Evolutionary conservation across 106 monocot genomes (phyloP), one percentile per base, ranked within the genome.

Genomic region (Cymbidium sinense): DNA sequence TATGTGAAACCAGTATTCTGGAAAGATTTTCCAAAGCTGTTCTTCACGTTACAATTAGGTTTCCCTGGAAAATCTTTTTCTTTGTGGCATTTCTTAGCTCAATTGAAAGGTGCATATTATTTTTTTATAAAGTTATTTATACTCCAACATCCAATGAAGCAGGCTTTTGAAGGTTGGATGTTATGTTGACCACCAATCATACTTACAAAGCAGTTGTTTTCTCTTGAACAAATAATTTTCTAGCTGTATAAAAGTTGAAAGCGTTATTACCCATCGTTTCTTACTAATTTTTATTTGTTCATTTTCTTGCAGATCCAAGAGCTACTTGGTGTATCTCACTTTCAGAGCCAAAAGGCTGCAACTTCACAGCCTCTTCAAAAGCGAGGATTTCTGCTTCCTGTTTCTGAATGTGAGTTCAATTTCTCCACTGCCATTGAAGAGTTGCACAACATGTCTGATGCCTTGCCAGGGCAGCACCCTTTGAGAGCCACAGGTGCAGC

Each of bases 351-450:
- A 33, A 86, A 84, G 70, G 65, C 77, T 36, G 86, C 83, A 79
- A 80, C 73, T 19, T 76, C 79, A 20, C 71, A 61, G n/a, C 74
- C 76, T 17, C 34, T 76, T 2, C 83, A 83, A 76, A 87, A 75
- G 35, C 96, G 85, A 79, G 88, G 87, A 36, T 94, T 90, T 88
- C 83, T 98, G 11, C 51, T 88, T 64, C 90, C 92, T 41, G 76
- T 98, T 58, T 85, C 92, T 58, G 94, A 92, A 70, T 92, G 90
- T 70, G 98, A 98, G 67, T 98, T 98, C 88, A 94, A 86, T 44
- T 81, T 98, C 54, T 89, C 94, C 64, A 80, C 87, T 64, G 79
- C 81, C 67, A 86, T 98, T 51, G 98, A 98, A 82, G 91, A 94
- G 75, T 84, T 98, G 27, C 33, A 12, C n/a, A 82, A 76, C 79